phyloP scores from a whole-genome alignment of 139 green algal species.

The Pleodorina starrii region DNA sequence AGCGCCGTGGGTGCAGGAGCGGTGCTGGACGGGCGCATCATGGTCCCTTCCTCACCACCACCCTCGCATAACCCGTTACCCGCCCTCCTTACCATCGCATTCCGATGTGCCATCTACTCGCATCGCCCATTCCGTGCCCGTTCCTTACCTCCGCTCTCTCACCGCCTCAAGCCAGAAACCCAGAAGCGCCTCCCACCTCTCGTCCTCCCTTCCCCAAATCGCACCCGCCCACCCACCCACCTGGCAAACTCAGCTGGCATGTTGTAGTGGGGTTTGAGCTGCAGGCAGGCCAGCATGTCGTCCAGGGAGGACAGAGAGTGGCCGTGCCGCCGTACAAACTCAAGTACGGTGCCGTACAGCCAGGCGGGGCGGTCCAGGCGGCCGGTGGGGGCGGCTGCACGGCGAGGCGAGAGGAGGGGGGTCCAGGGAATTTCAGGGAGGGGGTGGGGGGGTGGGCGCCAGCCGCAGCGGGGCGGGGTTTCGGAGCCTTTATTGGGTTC shows the following conservation, averaged over 20 bases:
- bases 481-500: too few relatives aligned
- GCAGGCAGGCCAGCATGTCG: constrained; percentile 38
- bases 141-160: too few relatives aligned
- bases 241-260: constrained; percentile 36
- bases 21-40: too few relatives aligned
- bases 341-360: constrained; percentile 34
- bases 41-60: neutral
- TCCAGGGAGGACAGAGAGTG: constrained; percentile 22
- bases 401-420: neutral
- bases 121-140: too few relatives aligned
- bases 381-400: constrained; percentile 21
- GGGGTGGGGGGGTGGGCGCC: neutral
- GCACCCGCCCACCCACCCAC: neutral
- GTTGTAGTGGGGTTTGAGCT: constrained; percentile 47
- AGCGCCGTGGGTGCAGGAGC: neutral
- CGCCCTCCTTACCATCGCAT: neutral
- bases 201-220: neutral
- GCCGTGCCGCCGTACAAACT: constrained; percentile 20
- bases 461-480: too few relatives aligned
- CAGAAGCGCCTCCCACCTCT: neutral
- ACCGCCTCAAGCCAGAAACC: too few relatives aligned
- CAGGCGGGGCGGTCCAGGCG: constrained; percentile 46
- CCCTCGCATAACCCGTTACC: neutral
- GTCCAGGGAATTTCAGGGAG: neutral
- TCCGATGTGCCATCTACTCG: too few relatives aligned